Base-by-base conservation (phyloP, 73 alveolate species). In the Stentor roeselii region DNA sequence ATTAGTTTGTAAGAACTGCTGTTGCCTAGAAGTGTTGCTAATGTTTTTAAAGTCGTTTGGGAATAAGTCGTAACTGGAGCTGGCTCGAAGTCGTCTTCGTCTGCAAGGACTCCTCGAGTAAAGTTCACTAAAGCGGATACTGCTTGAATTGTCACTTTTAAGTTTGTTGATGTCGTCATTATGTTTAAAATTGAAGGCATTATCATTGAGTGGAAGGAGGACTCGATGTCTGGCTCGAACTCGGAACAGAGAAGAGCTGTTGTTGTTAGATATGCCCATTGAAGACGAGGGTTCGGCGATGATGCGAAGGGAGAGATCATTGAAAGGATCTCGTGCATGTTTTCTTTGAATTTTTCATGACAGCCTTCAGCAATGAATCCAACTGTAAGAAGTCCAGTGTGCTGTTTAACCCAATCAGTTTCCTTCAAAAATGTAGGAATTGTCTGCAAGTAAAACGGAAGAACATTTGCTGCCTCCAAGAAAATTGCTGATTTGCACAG, bases 111-210 rank as follows among this genome's bases (percentile, higher is more conserved):
- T 21, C 80, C 80, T 27, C 80, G 80, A 21, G 80, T 67, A 32
- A 21, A 67, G 80, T 67, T 67, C n/a, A 67, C 80, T 67, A 67
- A 67, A 21, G 80, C 80, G 21, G 80, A 67, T 21, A 32, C 37
- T 67, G 41, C 80, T 67, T 32, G n/a, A 32, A 40, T 67, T 67
- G 21, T 36, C 27, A 34, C 80, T 40, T 67, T 67, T 27, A 67
- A 15, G 34, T 67, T 67, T 1, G 80, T 67, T 21, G 80, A n/a
- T 21, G 80, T 1, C 21, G 80, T 34, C 80, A 67, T 67, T 27
- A 67, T 21, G 34, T 21, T 67, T 11, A 67, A 32, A 15, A 67
- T 30, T 21, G 80, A 36, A 27, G 80, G 80, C 27, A 67, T 34
- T n/a, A 67, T 21, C 14, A 21, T 67, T n/a, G 50, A 36, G 27